These are phyloP conservation scores for Kluyveromyces wickerhamii DNA, from an alignment of 805 yeast species.

Conservation along the genomic window DNA sequence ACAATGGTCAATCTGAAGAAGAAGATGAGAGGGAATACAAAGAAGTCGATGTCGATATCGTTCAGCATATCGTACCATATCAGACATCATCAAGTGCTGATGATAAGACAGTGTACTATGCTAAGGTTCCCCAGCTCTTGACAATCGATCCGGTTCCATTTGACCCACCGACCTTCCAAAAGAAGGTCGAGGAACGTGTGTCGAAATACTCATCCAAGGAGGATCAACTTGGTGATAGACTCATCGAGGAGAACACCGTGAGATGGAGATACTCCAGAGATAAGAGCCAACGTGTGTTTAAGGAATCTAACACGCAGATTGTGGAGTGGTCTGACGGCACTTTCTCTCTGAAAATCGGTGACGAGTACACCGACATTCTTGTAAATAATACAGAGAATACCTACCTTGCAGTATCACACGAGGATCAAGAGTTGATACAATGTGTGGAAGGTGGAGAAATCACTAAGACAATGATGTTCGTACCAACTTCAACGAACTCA, in stretches of 20 bases:
- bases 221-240: constrained; percentile 51
- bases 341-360: constrained; percentile 75
- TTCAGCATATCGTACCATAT: constrained; percentile 41
- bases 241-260: constrained; percentile 73
- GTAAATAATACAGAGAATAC: constrained; percentile 60
- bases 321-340: constrained; percentile 94
- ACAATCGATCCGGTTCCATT: constrained; percentile 81
- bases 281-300: constrained; percentile 59
- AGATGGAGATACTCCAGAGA: constrained; percentile 90
- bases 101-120: constrained; percentile 34
- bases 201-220: constrained; percentile 30
- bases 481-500: constrained; percentile 88
- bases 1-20: constrained; percentile 19
- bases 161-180: constrained; percentile 62
- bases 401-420: constrained; percentile 62
- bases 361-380: constrained; percentile 76
- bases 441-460: constrained; percentile 57
- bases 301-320: constrained; percentile 84
- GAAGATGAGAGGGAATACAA: constrained; percentile 31
- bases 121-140: constrained; percentile 76
- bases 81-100: constrained; percentile 32
- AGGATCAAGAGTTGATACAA: constrained; percentile 57
- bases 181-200: constrained; percentile 36
- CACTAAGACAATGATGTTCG: constrained; percentile 57
- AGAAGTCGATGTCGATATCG: constrained; percentile 31